A percentile compares a stretch with the other conserved stretches of the same genome.
Evolutionary conservation across 2,329 filamentous ascomycete species (phyloP).

Genomic region (Neonectria hederae): DNA sequence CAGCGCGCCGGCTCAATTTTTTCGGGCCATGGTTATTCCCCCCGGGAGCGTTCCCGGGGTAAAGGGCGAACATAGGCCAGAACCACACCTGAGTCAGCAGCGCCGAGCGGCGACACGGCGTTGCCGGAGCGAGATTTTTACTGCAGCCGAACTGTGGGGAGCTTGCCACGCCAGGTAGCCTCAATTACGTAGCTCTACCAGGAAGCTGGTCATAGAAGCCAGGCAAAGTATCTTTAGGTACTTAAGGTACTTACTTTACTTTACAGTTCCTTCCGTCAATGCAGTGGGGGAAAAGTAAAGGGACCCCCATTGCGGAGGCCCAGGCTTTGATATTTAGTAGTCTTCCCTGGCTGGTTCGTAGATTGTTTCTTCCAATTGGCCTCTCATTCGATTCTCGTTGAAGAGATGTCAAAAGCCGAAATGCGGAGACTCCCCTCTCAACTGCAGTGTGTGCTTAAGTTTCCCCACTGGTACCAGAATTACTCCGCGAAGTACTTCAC

Average conservation of each 20-base stretch:
- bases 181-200: neutral
- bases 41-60: slow-evolving; percentile 10
- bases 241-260: neutral
- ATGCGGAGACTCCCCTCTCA: neutral
- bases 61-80: neutral
- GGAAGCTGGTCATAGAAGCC: neutral
- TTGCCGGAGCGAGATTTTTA: neutral
- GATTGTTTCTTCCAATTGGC: too few species aligned
- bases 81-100: slow-evolving; percentile 13
- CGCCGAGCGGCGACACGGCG: slow-evolving; percentile 1
- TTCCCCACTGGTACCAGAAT: neutral
- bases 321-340: too few species aligned
- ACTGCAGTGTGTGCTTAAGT: neutral
- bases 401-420: neutral
- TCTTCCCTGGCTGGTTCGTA: neutral
- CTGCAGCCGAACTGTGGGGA: neutral
- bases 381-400: neutral
- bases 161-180: neutral
- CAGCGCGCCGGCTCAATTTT: slow-evolving; percentile 41
- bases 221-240: neutral
- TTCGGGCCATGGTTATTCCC: slow-evolving; percentile 46
- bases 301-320: neutral
- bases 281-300: neutral
- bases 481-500: neutral
- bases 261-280: neutral